A percentile compares a stretch with the other conserved stretches of the same genome.
Evolutionary conservation across 805 yeast genomes (phyloP).

Genomic region (Barnettozyma vustinii): DNA sequence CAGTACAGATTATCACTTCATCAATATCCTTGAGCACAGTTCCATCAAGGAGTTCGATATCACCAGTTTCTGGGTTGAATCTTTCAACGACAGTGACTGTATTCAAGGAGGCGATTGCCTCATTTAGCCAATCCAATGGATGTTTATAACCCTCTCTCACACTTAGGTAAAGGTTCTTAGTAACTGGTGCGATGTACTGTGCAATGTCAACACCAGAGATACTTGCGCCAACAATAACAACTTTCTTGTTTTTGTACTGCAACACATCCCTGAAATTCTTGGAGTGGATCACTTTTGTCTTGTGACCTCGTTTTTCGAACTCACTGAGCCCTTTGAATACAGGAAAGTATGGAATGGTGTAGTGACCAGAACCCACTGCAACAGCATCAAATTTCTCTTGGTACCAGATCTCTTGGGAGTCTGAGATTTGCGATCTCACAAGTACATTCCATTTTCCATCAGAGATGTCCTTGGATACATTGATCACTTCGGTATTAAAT

Average conservation of each 20-base stretch:
- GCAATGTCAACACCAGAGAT: slow-evolving; percentile 39
- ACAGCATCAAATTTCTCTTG: slow-evolving; percentile 48
- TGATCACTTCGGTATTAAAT: slow-evolving; percentile 34
- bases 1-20: slow-evolving; percentile 35
- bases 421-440: slow-evolving; percentile 16
- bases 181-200: slow-evolving; percentile 35
- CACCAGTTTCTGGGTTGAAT: slow-evolving; percentile 25
- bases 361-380: slow-evolving; percentile 54
- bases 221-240: slow-evolving; percentile 40
- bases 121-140: slow-evolving; percentile 35
- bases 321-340: slow-evolving; percentile 43
- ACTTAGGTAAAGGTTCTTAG: slow-evolving; percentile 49
- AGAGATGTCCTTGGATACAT: slow-evolving; percentile 23
- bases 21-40: slow-evolving; percentile 30
- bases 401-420: slow-evolving; percentile 34
- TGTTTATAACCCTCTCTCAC: slow-evolving; percentile 64
- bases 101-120: slow-evolving; percentile 17
- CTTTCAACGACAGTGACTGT: slow-evolving; percentile 27
- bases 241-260: too few relatives aligned
- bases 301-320: too few relatives aligned
- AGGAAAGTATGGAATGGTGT: slow-evolving; percentile 51
- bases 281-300: too few relatives aligned
- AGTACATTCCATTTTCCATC: slow-evolving; percentile 34
- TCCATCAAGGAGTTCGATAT: slow-evolving; percentile 29
- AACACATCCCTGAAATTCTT: too few relatives aligned